Percentiles rank a stretch among this genome's conserved stretches.
Conservation (phyloP, 768 basidiomycete genomes). For the Hericium coralloides region DNA sequence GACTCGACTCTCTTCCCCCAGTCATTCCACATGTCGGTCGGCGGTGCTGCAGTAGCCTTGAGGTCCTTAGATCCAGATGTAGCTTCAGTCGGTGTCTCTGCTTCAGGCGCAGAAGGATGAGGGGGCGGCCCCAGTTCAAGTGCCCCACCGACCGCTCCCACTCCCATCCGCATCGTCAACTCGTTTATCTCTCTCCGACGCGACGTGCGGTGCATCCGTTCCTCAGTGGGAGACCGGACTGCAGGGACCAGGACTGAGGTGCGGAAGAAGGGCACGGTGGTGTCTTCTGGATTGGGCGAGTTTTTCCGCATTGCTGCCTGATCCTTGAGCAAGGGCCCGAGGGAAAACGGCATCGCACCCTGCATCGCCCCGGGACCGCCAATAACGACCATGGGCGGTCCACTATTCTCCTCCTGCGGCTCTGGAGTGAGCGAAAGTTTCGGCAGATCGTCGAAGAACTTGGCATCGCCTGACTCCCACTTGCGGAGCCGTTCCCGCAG, state of each 20-base stretch:
- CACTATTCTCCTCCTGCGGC: conserved; percentile 27
- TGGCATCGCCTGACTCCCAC: conserved; percentile 61
- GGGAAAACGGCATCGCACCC: conserved; percentile 27
- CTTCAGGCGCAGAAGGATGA: conserved; percentile 13
- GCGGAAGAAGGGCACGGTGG: conserved; percentile 47
- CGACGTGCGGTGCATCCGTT: conserved; percentile 47
- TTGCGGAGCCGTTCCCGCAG: conserved; percentile 60
- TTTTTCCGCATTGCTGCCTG: conserved; percentile 13
- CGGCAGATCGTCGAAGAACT: conserved; percentile 57
- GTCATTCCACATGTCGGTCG: conserved; percentile 39
- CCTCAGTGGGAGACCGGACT: conserved; percentile 42
- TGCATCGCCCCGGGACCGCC: conserved; percentile 32
- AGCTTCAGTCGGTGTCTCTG: conserved; percentile 4
- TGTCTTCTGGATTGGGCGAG: conserved; percentile 5
- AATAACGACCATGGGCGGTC: conserved; percentile 41
- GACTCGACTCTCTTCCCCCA: conserved; percentile 65
- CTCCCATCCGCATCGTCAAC: conserved; percentile 74
- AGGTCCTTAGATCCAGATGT: conserved; percentile 14
- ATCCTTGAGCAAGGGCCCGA: conserved; percentile 15
- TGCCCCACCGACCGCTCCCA: conserved; percentile 65
- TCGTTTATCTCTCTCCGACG: conserved; percentile 74
- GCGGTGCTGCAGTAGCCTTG: conserved; percentile 17
- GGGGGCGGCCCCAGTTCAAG: conserved; percentile 34
- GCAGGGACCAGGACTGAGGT: conserved; percentile 62
- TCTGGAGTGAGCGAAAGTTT: conserved; percentile 31